phyloP scores from a whole-genome alignment of 116 monocot genomes.

The Dioscorea cayenensis region DNA sequence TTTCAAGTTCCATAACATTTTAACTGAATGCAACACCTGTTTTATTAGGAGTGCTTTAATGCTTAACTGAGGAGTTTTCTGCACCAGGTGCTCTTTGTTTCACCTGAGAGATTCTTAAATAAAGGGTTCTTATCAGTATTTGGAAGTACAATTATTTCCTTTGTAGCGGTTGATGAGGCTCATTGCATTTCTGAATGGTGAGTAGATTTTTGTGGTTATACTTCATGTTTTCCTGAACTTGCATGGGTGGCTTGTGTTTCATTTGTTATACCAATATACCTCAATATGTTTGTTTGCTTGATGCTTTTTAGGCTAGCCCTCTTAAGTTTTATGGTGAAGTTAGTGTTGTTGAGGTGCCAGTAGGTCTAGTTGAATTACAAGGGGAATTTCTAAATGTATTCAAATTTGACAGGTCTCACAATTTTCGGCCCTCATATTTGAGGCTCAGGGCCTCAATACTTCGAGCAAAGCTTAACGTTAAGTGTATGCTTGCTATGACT shows the following conservation, averaged over 20 bases:
- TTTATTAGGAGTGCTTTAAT: background rate
- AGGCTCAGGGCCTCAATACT: constrained; percentile 70
- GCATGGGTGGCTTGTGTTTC: background rate
- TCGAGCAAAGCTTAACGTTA: constrained; percentile 40
- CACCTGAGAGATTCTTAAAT: constrained; percentile 90
- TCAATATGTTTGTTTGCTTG: background rate
- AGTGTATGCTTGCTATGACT: constrained; percentile 91
- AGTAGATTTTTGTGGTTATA: constrained; percentile 6
- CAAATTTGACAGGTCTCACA: constrained; percentile 70
- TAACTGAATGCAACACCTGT: too few relatives aligned
- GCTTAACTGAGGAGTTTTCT: constrained; percentile 12
- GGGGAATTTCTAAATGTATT: background rate
- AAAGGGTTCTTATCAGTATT: constrained; percentile 59
- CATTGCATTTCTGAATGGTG: constrained; percentile 99
- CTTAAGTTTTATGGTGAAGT: too few relatives aligned
- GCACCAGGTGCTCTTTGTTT: constrained; percentile 88
- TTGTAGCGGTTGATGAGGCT: constrained; percentile 94
- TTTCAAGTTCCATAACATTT: too few relatives aligned
- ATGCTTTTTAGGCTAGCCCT: background rate
- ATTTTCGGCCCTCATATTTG: constrained; percentile 92
- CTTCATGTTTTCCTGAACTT: background rate
- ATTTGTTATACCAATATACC: too few relatives aligned
- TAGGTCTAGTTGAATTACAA: background rate
- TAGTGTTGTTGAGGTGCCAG: too few relatives aligned
- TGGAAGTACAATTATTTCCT: constrained; percentile 47